These are phyloP conservation scores for Yarrowia bubula DNA, from an alignment of 805 yeast genomes.

Conservation along the genomic window DNA sequence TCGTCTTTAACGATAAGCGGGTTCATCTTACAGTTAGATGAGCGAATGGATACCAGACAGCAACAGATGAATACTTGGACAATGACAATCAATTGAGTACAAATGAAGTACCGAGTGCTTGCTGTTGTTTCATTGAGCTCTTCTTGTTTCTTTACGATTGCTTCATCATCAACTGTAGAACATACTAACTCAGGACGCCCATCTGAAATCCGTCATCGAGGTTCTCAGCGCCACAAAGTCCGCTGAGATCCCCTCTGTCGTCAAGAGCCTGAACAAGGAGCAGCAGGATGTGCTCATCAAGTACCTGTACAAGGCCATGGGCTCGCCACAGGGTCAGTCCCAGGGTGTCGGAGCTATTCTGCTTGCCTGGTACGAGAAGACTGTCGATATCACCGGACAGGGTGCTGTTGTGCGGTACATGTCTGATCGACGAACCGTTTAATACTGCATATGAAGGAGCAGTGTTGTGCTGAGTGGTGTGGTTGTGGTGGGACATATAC, in stretches of 20 bases:
- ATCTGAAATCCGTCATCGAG: slow-evolving; percentile 60
- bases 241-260: slow-evolving; percentile 62
- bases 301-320: slow-evolving; percentile 83
- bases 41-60: no score
- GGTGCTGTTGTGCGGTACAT: slow-evolving; percentile 85
- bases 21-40: no score
- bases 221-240: slow-evolving; percentile 65
- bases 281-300: slow-evolving; percentile 79
- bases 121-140: no score
- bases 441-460: slow-evolving; percentile 8
- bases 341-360: slow-evolving; percentile 83
- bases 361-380: slow-evolving; percentile 89
- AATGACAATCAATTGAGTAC: no score
- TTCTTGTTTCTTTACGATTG: no score
- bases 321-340: slow-evolving; percentile 56
- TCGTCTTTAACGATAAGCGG: no score
- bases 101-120: no score
- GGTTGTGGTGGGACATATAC: no score
- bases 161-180: no score
- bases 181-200: slow-evolving; percentile 40
- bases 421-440: slow-evolving; percentile 80
- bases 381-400: slow-evolving; percentile 78
- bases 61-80: no score
- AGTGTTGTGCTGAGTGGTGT: no score
- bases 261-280: slow-evolving; percentile 56